A percentile compares a stretch with the other conserved stretches of the same genome.
These are phyloP conservation scores for Ceratobasidium theobromae DNA, from an alignment of 1,284 basidiomycete genomes.

Conservation along the genomic window DNA sequence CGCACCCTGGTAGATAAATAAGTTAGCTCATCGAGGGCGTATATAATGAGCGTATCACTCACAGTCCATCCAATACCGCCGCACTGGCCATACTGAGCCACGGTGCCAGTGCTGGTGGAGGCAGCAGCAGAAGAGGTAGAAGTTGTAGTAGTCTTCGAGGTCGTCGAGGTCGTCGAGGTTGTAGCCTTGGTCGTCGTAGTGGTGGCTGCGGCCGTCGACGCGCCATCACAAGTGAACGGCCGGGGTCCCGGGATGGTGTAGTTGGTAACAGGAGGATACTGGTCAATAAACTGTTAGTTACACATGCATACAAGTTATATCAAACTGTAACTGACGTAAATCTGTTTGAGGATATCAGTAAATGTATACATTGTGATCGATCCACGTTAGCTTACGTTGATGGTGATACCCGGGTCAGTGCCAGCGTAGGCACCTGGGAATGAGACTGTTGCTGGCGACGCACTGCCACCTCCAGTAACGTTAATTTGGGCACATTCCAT, in stretches of 20 bases:
- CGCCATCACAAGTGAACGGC: constrained; percentile 42
- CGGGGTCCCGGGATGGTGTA: constrained; percentile 51
- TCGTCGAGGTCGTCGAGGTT: constrained; percentile 43
- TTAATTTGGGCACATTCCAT: constrained; percentile 25
- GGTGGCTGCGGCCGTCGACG: constrained; percentile 43
- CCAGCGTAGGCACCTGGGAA: constrained; percentile 53
- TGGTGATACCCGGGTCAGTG: constrained; percentile 42
- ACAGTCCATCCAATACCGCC: constrained; percentile 27
- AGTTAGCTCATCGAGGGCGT: not conserved
- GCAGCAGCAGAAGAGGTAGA: constrained; percentile 38
- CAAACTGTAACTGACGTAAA: constrained; percentile 17
- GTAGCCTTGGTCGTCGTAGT: constrained; percentile 48
- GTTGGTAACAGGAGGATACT: constrained; percentile 15
- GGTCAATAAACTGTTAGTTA: not conserved
- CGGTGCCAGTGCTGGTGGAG: constrained; percentile 13
- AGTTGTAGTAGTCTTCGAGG: not conserved
- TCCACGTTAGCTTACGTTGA: constrained; percentile 42
- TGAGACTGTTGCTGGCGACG: constrained; percentile 49
- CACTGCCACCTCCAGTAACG: constrained; percentile 48
- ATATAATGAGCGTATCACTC: not conserved
- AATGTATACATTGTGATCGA: constrained; percentile 41
- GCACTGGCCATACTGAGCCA: constrained; percentile 21
- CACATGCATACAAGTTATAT: not conserved
- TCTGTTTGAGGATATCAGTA: constrained; percentile 44
- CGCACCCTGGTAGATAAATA: not conserved